Evolutionary conservation across 495 filamentous ascomycete species (phyloP).

Genomic region (Cercophora samala): DNA sequence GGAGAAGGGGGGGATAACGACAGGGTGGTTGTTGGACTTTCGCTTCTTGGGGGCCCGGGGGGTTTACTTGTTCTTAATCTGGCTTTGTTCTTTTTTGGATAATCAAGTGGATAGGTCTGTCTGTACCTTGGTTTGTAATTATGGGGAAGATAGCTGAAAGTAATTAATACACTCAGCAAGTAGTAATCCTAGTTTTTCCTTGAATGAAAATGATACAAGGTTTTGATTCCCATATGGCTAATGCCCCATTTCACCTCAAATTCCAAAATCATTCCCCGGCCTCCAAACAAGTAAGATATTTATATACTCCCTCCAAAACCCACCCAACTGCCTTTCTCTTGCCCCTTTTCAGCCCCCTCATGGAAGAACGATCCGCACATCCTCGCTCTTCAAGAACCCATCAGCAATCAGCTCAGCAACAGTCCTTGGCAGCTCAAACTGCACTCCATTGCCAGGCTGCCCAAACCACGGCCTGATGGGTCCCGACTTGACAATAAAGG

Average conservation of each 20-base stretch:
- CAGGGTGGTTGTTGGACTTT: background rate
- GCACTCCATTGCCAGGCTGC: conserved; percentile 55
- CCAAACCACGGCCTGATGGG: conserved; percentile 57
- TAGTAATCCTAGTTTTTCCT: background rate
- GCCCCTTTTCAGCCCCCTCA: background rate
- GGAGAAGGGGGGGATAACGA: background rate
- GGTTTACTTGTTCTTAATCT: background rate
- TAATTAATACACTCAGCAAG: background rate
- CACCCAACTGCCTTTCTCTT: background rate
- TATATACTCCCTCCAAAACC: background rate
- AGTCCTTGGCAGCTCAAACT: conserved; percentile 34
- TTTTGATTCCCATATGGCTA: background rate
- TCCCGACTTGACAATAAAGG: conserved; percentile 45
- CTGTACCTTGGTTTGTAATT: no score
- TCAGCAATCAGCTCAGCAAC: conserved; percentile 20
- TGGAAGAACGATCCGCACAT: conserved; percentile 18
- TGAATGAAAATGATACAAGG: background rate
- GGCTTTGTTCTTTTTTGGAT: background rate
- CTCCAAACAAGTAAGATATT: background rate
- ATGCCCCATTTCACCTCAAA: background rate
- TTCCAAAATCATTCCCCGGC: background rate
- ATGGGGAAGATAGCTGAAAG: no score
- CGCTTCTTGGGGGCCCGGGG: background rate
- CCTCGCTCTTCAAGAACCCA: conserved; percentile 21
- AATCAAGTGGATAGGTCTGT: background rate